phyloP scores from a whole-genome alignment of 2,329 filamentous ascomycete species.

The Trichoderma semiorbis region DNA sequence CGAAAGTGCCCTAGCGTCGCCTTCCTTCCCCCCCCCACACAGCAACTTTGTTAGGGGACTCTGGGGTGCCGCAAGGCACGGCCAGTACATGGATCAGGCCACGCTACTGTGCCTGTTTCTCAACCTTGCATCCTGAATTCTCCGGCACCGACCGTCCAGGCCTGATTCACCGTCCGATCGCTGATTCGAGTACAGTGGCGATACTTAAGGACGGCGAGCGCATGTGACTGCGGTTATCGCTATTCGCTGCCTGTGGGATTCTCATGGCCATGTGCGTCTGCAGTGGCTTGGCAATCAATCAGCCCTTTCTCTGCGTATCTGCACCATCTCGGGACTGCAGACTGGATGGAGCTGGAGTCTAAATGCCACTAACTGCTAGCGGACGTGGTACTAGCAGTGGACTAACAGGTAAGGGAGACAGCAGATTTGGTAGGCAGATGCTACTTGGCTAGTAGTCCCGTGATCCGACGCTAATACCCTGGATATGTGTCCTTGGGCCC shows the following conservation, averaged over 20 bases:
- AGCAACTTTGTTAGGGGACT: constrained; percentile 14
- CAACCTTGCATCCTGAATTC: constrained; percentile 17
- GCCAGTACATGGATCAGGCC: constrained; percentile 15
- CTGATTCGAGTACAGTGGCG: neutral
- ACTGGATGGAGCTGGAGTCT: neutral
- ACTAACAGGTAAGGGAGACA: neutral
- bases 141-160: constrained; percentile 12
- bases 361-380: neutral
- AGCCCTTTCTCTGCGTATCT: neutral
- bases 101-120: constrained; percentile 17
- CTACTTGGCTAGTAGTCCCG: neutral
- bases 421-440: neutral
- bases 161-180: neutral
- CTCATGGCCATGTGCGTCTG: neutral
- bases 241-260: neutral
- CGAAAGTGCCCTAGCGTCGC: constrained; percentile 2
- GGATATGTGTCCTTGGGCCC: neutral
- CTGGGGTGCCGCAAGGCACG: constrained; percentile 16
- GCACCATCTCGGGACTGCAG: neutral
- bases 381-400: neutral
- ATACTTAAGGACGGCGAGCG: neutral
- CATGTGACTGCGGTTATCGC: neutral
- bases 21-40: neutral
- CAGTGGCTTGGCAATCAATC: neutral
- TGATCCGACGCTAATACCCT: constrained; percentile 15